Conservation (phyloP, 768 basidiomycete species). For the Clitopilus hobsonii region DNA sequence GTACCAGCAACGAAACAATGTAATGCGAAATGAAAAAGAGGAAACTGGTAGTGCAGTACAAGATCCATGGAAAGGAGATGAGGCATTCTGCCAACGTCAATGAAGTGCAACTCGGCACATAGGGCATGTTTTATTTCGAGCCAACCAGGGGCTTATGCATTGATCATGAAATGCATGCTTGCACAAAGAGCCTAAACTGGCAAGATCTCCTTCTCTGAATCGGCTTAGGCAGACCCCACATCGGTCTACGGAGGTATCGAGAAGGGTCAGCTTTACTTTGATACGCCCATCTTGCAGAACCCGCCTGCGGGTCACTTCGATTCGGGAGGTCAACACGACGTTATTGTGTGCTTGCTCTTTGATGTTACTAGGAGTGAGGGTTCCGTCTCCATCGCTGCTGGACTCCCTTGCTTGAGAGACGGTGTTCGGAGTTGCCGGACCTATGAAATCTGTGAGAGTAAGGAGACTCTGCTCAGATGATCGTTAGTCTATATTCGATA, state of each 20-base stretch:
- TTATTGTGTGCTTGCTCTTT: constrained; percentile 13
- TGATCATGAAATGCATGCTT: constrained; percentile 63
- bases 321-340: constrained; percentile 32
- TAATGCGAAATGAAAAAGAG: not conserved
- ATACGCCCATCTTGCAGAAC: constrained; percentile 59
- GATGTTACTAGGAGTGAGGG: not conserved
- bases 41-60: not conserved
- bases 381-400: constrained; percentile 8
- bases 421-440: constrained; percentile 35
- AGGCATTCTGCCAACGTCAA: constrained; percentile 9
- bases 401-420: constrained; percentile 7
- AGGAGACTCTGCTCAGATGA: constrained; percentile 63
- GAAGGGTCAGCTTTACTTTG: constrained; percentile 63
- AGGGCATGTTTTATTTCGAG: constrained; percentile 57
- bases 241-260: constrained; percentile 60
- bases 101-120: constrained; percentile 51
- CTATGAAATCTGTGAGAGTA: constrained; percentile 57
- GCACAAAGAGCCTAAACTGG: constrained; percentile 53
- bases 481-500: no score
- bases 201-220: constrained; percentile 57
- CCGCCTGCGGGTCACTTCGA: constrained; percentile 58
- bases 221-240: constrained; percentile 73
- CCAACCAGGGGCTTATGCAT: constrained; percentile 62
- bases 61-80: not conserved
- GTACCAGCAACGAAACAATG: not conserved